phyloP scores from a whole-genome alignment of 106 monocot species.

The Dendrobium huoshanense region DNA sequence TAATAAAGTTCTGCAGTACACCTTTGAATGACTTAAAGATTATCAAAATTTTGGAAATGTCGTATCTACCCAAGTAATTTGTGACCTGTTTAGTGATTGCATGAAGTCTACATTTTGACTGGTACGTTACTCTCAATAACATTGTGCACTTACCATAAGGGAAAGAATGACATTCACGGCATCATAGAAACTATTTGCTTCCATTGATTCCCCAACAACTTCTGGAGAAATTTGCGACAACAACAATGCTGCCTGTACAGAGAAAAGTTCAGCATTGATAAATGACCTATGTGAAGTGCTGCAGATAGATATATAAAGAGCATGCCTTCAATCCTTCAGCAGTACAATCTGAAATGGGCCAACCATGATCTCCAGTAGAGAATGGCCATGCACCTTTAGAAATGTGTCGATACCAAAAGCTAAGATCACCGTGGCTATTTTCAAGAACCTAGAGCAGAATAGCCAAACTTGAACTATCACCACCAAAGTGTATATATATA shows the following conservation, averaged over 20 bases:
- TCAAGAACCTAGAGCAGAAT: slow-evolving; percentile 42
- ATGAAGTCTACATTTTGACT: no score
- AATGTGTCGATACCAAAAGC: slow-evolving; percentile 84
- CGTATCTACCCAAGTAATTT: no score
- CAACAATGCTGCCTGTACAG: slow-evolving; percentile 51
- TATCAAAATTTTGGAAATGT: no score
- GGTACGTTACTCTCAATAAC: neutral
- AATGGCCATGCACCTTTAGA: slow-evolving; percentile 93
- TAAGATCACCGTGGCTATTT: slow-evolving; percentile 73
- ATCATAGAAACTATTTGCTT: slow-evolving; percentile 56
- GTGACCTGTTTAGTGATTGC: no score
- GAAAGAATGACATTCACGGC: slow-evolving; percentile 86
- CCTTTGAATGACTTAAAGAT: no score
- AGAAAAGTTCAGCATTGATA: slow-evolving; percentile 1
- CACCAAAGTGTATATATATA: no score
- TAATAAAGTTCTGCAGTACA: no score
- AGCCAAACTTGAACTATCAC: neutral
- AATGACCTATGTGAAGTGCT: neutral
- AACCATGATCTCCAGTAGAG: slow-evolving; percentile 85
- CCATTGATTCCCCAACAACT: slow-evolving; percentile 65
- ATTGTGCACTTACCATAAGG: slow-evolving; percentile 47
- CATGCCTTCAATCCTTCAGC: slow-evolving; percentile 74
- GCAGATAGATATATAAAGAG: neutral
- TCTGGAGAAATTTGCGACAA: slow-evolving; percentile 63
- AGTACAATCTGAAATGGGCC: slow-evolving; percentile 89